These are phyloP conservation scores for Cryptosporidium ubiquitum DNA, from an alignment of 169 alveolate species.

Conservation along the genomic window DNA sequence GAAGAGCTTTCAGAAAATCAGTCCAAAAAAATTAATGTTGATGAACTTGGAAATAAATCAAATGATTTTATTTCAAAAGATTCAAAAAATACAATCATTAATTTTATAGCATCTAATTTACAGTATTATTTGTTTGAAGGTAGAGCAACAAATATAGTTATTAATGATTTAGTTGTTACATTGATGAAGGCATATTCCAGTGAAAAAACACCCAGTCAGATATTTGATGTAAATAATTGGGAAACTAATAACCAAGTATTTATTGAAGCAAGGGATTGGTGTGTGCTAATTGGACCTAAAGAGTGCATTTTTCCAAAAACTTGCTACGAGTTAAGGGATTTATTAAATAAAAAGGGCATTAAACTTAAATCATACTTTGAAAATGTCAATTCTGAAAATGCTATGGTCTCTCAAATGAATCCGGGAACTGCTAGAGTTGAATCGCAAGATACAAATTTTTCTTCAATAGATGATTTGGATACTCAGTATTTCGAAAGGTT, in stretches of 20 bases:
- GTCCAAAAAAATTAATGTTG: constrained; percentile 2
- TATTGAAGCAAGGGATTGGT: constrained; percentile 75
- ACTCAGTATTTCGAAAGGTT: constrained; percentile 17
- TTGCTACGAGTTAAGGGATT: constrained; percentile 55
- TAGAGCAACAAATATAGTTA: constrained; percentile 14
- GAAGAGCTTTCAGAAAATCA: background rate
- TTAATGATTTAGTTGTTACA: constrained; percentile 59
- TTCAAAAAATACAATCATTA: constrained; percentile 4
- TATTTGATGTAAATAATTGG: constrained; percentile 9
- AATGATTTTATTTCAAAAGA: constrained; percentile 9
- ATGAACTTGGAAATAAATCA: background rate
- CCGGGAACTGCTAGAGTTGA: background rate
- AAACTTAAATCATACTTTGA: constrained; percentile 57
- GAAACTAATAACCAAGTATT: constrained; percentile 30
- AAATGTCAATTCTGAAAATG: background rate
- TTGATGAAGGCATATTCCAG: constrained; percentile 45
- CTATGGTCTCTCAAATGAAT: background rate
- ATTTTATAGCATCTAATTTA: constrained; percentile 53
- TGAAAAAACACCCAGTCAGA: background rate
- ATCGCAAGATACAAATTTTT: constrained; percentile 5
- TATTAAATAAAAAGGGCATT: constrained; percentile 33
- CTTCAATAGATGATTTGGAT: constrained; percentile 63
- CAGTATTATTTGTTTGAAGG: constrained; percentile 63
- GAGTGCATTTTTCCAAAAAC: constrained; percentile 66
- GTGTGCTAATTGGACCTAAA: constrained; percentile 54